Percentiles rank a stretch among this genome's conserved stretches.
Evolutionary conservation across 2,329 filamentous ascomycete species (phyloP).

Genomic region (Sphaerulina musiva): DNA sequence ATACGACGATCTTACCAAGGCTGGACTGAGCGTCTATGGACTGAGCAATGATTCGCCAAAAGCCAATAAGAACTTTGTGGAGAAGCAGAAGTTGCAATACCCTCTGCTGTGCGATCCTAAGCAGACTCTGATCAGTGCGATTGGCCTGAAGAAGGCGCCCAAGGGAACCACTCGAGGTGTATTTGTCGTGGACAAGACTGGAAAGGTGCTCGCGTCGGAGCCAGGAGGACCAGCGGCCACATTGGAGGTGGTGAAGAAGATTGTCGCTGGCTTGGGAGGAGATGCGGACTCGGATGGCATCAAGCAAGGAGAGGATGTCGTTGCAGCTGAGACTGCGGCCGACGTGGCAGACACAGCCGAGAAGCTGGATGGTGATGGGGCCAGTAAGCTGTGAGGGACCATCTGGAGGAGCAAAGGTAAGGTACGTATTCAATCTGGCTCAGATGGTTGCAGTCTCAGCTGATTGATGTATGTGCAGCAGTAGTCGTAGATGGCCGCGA

Average conservation of each 20-base stretch:
- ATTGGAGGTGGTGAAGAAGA: constrained; percentile 65
- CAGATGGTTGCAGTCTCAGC: too few species aligned
- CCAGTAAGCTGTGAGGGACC: neutral
- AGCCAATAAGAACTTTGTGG: constrained; percentile 86
- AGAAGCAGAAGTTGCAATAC: constrained; percentile 85
- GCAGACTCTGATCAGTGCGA: constrained; percentile 68
- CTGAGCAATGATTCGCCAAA: constrained; percentile 82
- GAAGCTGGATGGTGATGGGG: constrained; percentile 19
- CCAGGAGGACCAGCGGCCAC: constrained; percentile 72
- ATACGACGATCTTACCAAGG: constrained; percentile 66
- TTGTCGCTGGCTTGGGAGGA: constrained; percentile 50
- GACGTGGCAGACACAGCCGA: constrained; percentile 45
- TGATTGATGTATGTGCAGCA: too few species aligned
- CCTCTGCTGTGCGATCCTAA: constrained; percentile 76
- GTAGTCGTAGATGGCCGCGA: too few species aligned
- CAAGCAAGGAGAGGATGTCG: constrained; percentile 33
- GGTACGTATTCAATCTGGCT: neutral
- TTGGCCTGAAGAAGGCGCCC: constrained; percentile 81
- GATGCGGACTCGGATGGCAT: constrained; percentile 27
- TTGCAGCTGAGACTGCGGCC: constrained; percentile 31
- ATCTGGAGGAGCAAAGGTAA: neutral
- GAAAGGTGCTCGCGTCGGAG: constrained; percentile 70
- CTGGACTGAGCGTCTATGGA: constrained; percentile 80
- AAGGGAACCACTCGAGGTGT: constrained; percentile 80
- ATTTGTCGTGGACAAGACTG: constrained; percentile 62